Base-by-base conservation (phyloP, 306 rosid species). In the Sechiopsis laciniata region DNA sequence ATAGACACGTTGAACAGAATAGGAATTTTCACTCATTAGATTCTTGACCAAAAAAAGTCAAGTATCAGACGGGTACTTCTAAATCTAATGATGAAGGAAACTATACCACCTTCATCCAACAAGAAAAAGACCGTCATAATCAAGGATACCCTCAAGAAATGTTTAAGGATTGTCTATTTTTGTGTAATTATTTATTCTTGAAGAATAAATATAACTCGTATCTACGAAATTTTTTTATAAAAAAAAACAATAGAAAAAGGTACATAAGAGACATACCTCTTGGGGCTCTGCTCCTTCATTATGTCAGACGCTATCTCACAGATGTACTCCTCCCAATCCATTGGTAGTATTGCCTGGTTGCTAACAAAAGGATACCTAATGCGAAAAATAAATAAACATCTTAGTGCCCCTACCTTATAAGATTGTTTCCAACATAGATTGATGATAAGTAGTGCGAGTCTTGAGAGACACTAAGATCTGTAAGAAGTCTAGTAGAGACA, bases 261-360 rank as follows among this genome's bases (percentile, higher is more conserved):
- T 19, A 67, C 59, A 53, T 13, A 74, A 42, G 75, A 73, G 12
- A 40, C 72, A 70, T 78, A 92, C 98, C 98, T 94, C 83, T 90
- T 87, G 2, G 97, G 98, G 78, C 98, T 90, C 83, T 94, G 98
- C 81, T 94, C 98, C 79, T 89, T 90, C 98, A 94, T 86, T 83
- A 94, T 86, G 82, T 90, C 98, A 74, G 97, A 83, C 29, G 96
- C 89, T 76, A 94, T 87, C 88, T 94, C 97, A 51, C 84, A 78
- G 73, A 90, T 76, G 78, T 90, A 90, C 82, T 94, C 98, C 78
- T 94, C 98, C 98, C 97, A 94, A 80, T 94, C 97, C 97, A 90
- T 90, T 63, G 89, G 90, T 46, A 96, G 63, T 77, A 94, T 90
- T 70, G 82, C 52, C 75, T 94, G 98, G 77, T 84, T 87, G 68